Evolutionary conservation across 106 monocot genomes (phyloP), one percentile per base, ranked within the genome.

Genomic region (Alisma plantagoaquatica): DNA sequence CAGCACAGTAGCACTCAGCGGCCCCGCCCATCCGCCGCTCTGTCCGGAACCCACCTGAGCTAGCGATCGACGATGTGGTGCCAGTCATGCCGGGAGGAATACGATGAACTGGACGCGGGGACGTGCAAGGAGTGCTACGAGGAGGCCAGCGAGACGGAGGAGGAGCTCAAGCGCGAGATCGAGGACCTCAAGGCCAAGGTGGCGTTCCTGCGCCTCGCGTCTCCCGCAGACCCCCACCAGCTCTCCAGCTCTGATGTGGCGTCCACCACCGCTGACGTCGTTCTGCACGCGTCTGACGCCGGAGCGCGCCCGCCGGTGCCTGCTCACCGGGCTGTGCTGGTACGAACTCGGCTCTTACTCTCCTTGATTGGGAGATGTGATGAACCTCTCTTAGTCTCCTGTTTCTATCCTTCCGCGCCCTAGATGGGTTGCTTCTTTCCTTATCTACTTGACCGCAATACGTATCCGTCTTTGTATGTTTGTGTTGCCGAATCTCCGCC

Each of bases 101-200:
- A 88, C 84, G 73, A 59, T 17, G 70, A 70, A 63, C 35, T 21
- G 54, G 75, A 88, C 43, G 87, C 87, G 2, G 94, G 94, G 17
- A 96, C 94, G 23, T 96, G 94, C 65, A 96, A 84, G 66, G 94
- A 88, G 55, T 96, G 94, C 84, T 96, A 96, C 73, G 94, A 87
- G 60, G 86, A 87, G 66, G 84, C 87, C 31, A 84, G 86, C 82
- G 87, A 94, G 83, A 94, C 94, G 41, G 75, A 94, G 72, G 94
- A 87, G 70, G 94, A 94, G 70, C 80, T 87, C 49, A 86, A 94
- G 73, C 70, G 87, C 10, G 94, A 94, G 77, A 94, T 94, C 77
- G 87, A 94, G 0, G 87, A 94, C 21, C 94, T 94, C 68, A 87
- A 87, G 33, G 63, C 84, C 59, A 87, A 87, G 58, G 56, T 87